Conservation (phyloP, 1,284 basidiomycete genomes). For the Coniophora puteana region DNA sequence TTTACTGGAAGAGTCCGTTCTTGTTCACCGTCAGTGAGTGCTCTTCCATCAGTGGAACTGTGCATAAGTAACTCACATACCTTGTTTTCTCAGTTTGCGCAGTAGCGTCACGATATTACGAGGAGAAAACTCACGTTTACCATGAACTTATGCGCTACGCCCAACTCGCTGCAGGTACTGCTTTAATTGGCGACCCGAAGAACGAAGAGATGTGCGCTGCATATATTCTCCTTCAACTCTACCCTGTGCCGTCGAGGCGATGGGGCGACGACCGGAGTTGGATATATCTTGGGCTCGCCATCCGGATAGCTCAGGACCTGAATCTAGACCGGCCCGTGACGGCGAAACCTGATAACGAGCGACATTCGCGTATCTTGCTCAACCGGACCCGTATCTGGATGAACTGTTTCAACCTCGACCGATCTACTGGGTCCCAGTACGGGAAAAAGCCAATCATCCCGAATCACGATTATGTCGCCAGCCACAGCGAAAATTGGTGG, state of each 20-base stretch:
- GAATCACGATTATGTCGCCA: constrained; percentile 71
- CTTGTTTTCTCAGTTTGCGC: constrained; percentile 58
- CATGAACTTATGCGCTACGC: constrained; percentile 65
- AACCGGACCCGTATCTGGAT: constrained; percentile 88
- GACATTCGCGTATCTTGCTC: constrained; percentile 76
- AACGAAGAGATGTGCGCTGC: constrained; percentile 73
- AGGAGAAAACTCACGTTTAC: constrained; percentile 63
- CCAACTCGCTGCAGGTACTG: constrained; percentile 67
- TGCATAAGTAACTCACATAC: not conserved
- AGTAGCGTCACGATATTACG: constrained; percentile 70
- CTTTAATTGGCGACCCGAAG: constrained; percentile 69
- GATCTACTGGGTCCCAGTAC: constrained; percentile 78
- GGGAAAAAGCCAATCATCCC: constrained; percentile 77
- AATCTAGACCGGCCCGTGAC: constrained; percentile 77
- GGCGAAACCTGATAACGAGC: constrained; percentile 63
- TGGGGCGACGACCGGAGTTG: constrained; percentile 82
- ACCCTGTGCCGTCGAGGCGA: constrained; percentile 65
- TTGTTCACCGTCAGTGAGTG: constrained; percentile 79
- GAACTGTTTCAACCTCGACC: constrained; percentile 83
- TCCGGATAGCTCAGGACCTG: constrained; percentile 80
- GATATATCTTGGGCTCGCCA: constrained; percentile 77
- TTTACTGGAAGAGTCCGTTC: constrained; percentile 71
- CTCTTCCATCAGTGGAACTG: not conserved
- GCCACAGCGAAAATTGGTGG: constrained; percentile 76
- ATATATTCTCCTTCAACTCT: constrained; percentile 70